Evolutionary conservation across 805 yeast genomes (phyloP).

Genomic region (Candida parachauliodes): DNA sequence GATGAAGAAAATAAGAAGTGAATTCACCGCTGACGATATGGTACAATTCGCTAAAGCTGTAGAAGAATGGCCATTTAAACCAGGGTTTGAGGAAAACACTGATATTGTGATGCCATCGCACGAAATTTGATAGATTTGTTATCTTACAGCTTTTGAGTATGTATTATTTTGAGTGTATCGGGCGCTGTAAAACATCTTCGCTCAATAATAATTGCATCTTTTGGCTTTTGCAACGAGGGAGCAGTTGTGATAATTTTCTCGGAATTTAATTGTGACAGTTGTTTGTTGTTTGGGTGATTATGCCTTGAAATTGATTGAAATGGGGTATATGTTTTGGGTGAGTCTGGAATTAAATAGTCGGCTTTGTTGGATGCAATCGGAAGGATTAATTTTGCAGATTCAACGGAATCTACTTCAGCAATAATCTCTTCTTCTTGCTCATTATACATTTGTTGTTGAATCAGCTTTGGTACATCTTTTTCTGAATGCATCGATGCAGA

Average conservation of each 20-base stretch:
- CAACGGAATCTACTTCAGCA: background rate
- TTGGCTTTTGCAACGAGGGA: background rate
- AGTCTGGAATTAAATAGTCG: too few relatives aligned
- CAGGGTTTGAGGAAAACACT: constrained; percentile 28
- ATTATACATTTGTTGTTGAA: background rate
- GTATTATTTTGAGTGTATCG: background rate
- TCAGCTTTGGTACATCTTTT: background rate
- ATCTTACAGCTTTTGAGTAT: background rate
- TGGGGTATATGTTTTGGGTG: background rate
- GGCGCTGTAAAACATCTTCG: constrained; percentile 4
- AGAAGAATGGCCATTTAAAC: constrained; percentile 84
- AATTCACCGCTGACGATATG: constrained; percentile 56
- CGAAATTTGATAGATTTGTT: background rate
- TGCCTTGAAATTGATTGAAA: constrained; percentile 3
- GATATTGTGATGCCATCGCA: constrained; percentile 10
- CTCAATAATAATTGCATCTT: background rate
- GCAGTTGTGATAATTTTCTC: background rate
- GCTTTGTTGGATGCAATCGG: background rate
- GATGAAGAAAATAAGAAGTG: constrained; percentile 42
- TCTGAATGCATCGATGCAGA: constrained; percentile 6
- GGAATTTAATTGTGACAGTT: too few relatives aligned
- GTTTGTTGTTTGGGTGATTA: background rate
- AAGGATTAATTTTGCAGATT: background rate
- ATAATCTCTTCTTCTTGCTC: background rate
- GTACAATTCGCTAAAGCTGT: constrained; percentile 48